phyloP scores from a whole-genome alignment of 2,329 filamentous ascomycete genomes.

The Elsinoe perseae region DNA sequence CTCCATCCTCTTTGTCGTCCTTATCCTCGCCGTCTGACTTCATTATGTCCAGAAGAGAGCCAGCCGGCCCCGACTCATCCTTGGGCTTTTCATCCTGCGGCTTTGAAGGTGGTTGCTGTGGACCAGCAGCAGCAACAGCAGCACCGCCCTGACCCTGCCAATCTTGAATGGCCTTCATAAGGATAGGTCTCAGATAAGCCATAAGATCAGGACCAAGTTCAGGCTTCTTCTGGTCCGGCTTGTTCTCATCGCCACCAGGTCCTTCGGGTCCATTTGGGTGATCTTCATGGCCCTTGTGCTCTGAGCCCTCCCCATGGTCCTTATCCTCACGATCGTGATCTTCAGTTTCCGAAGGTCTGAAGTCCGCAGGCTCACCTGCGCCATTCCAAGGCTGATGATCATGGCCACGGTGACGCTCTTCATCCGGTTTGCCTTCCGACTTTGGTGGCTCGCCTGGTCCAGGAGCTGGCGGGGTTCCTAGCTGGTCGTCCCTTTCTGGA shows the following conservation, averaged over 20 bases:
- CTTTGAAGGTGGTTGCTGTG: background rate
- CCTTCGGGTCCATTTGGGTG: background rate
- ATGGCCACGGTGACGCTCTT: background rate
- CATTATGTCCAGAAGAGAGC: background rate
- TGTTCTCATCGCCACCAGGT: background rate
- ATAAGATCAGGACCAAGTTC: background rate
- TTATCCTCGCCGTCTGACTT: background rate
- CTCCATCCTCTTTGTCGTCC: background rate
- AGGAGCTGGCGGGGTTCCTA: background rate
- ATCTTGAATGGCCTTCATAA: background rate
- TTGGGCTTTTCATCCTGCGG: background rate
- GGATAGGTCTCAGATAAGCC: background rate
- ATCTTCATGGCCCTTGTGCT: background rate
- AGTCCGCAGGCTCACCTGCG: background rate
- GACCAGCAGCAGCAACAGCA: background rate
- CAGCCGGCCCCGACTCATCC: background rate
- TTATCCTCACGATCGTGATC: background rate
- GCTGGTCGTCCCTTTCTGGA: background rate
- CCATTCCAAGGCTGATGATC: background rate
- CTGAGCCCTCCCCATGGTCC: background rate
- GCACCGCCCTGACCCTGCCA: background rate
- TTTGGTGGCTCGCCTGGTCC: background rate
- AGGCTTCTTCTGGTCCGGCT: background rate
- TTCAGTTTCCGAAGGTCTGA: background rate
- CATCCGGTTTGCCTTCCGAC: background rate